Evolutionary conservation across 306 rosid species (phyloP), one percentile per base, ranked within the genome.

Genomic region (Vicia faba): DNA sequence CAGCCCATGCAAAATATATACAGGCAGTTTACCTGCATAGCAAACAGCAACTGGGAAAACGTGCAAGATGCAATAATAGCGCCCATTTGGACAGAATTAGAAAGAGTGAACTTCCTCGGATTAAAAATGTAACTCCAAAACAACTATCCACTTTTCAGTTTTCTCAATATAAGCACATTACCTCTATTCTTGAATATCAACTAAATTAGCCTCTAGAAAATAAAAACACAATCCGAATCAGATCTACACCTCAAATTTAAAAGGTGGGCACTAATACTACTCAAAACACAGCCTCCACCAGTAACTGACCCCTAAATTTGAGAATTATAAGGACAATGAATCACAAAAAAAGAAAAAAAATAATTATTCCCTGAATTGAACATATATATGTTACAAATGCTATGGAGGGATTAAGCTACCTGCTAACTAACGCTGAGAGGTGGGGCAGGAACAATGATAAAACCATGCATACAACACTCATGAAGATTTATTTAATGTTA

Each of bases 331-430:
- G 79, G 71, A 71, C 78, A 75, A 76, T 61, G 57, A 68, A 73
- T 75, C 70, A 64, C 61, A 69, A 79, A 88, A 89, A 79, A 88
- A 89, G 29, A 88, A 68, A 88, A 89, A 57, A 88, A 68, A 75
- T 83, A 68, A 75, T 83, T 88, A 84, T 95, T 95, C 77, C 85
- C 95, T 95, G 91, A 95, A 84, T 79, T 82, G 95, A 91, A 85
- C 91, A 70, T 91, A 82, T 85, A 90, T 85, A 95, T 88, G 96
- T 77, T 88, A 91, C 97, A 88, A 80, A 85, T 88, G 92, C 97
- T 82, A 81, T 81, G 78, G 68, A 71, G 71, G 85, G 88, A 87
- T 82, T 87, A 85, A 80, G 79, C 95, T 91, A 88, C 81, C 84
- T 76, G 78, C 87, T 88, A 84, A 79, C 91, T 84, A 77, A 70